Conservation (phyloP, 2,329 filamentous ascomycete genomes). For the Neonectria magnoliae region DNA sequence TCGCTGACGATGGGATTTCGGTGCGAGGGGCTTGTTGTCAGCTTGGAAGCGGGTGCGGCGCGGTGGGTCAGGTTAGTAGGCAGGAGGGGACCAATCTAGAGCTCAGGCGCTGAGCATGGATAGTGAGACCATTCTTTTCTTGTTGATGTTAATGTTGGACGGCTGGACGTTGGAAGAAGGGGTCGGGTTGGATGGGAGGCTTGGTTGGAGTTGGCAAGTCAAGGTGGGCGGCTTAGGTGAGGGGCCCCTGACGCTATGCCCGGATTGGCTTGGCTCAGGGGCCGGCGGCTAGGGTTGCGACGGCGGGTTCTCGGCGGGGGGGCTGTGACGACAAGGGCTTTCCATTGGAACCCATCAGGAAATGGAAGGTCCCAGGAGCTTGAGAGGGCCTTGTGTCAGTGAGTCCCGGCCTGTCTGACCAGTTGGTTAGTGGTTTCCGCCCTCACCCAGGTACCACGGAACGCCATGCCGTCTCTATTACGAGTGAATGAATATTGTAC, state of each 20-base stretch:
- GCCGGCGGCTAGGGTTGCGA: conserved; percentile 5
- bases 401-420: background rate
- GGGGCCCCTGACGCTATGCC: conserved; percentile 31
- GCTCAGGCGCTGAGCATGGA: background rate
- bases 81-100: conserved; percentile 4
- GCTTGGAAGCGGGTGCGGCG: background rate
- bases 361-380: background rate
- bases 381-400: background rate
- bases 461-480: background rate
- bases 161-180: conserved; percentile 13
- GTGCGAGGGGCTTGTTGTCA: background rate
- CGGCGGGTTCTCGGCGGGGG: background rate
- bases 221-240: conserved; percentile 26
- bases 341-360: background rate
- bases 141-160: background rate
- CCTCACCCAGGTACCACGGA: background rate
- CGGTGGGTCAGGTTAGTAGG: background rate
- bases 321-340: background rate
- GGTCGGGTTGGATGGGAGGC: conserved; percentile 1
- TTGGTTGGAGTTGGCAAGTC: conserved; percentile 23
- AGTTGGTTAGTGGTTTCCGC: background rate
- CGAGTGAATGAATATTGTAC: background rate
- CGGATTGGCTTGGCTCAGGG: conserved; percentile 36
- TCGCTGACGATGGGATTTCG: conserved; percentile 2
- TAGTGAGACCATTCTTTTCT: conserved; percentile 5